phyloP scores from a whole-genome alignment of 2,329 filamentous ascomycete genomes.

The Neopestalotiopsis sp. region DNA sequence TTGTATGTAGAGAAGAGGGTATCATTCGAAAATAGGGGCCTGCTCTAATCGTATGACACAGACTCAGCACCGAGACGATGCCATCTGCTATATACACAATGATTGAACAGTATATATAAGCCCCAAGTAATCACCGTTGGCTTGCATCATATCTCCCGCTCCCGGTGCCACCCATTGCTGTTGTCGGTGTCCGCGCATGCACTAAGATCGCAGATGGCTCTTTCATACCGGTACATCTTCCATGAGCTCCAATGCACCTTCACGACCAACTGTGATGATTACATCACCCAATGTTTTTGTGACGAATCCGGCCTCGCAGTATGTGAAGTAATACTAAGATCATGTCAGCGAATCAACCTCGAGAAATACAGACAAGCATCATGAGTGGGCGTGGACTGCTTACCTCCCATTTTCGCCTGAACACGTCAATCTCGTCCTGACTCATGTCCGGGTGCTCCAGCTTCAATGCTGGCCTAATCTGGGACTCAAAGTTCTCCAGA shows the following conservation, averaged over 20 bases:
- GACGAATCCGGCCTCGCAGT: constrained; percentile 76
- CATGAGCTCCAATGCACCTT: constrained; percentile 71
- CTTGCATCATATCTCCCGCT: background rate
- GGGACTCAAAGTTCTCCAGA: constrained; percentile 62
- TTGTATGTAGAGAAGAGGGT: background rate
- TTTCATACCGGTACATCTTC: constrained; percentile 69
- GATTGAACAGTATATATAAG: background rate
- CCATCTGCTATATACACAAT: background rate
- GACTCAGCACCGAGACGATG: background rate
- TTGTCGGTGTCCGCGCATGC: no score
- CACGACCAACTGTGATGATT: constrained; percentile 72
- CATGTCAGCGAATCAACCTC: constrained; percentile 16
- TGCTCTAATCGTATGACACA: background rate
- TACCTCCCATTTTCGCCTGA: constrained; percentile 74
- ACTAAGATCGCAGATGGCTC: background rate
- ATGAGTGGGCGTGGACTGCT: constrained; percentile 29
- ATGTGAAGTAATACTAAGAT: constrained; percentile 73
- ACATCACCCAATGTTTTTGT: constrained; percentile 76
- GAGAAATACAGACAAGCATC: background rate
- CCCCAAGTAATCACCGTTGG: background rate
- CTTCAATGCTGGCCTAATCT: constrained; percentile 66
- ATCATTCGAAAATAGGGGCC: background rate
- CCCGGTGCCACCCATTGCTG: background rate
- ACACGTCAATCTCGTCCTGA: constrained; percentile 68
- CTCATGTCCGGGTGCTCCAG: constrained; percentile 63